Evolutionary conservation across 139 green algal species (phyloP).

Genomic region (Choricystis sp.): DNA sequence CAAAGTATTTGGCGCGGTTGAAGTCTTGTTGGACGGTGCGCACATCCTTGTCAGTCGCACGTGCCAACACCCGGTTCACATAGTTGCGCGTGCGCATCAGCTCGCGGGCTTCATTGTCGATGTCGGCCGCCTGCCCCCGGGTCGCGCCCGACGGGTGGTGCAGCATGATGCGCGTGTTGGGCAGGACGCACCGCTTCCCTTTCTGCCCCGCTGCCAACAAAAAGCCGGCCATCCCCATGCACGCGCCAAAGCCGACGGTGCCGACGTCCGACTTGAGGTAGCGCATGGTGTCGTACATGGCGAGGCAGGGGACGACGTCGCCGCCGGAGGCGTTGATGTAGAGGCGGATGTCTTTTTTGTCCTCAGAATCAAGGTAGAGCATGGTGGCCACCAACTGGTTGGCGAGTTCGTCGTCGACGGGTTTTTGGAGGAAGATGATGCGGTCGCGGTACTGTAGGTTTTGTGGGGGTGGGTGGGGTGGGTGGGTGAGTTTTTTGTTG

Average conservation of each 20-base stretch:
- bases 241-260: conserved; percentile 88
- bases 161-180: conserved; percentile 91
- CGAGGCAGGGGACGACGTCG: conserved; percentile 77
- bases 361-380: conserved; percentile 75
- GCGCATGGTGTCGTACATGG: conserved; percentile 94
- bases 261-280: conserved; percentile 75
- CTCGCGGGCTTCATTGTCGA: conserved; percentile 92
- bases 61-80: conserved; percentile 54
- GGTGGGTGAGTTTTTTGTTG: neutral
- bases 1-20: conserved; percentile 52
- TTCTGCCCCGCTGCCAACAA: conserved; percentile 84
- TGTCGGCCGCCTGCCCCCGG: conserved; percentile 76
- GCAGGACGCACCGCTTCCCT: conserved; percentile 75
- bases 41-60: conserved; percentile 66
- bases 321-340: conserved; percentile 84
- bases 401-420: conserved; percentile 70
- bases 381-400: conserved; percentile 85
- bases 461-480: neutral
- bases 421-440: conserved; percentile 76
- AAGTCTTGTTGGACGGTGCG: conserved; percentile 51
- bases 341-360: conserved; percentile 67
- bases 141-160: conserved; percentile 84
- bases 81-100: conserved; percentile 84
- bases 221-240: conserved; percentile 92
- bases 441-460: conserved; percentile 59